A percentile compares a stretch with the other conserved stretches of the same genome.
Conservation (phyloP, 2,329 filamentous ascomycete genomes). For the Sporothrix protearum region DNA sequence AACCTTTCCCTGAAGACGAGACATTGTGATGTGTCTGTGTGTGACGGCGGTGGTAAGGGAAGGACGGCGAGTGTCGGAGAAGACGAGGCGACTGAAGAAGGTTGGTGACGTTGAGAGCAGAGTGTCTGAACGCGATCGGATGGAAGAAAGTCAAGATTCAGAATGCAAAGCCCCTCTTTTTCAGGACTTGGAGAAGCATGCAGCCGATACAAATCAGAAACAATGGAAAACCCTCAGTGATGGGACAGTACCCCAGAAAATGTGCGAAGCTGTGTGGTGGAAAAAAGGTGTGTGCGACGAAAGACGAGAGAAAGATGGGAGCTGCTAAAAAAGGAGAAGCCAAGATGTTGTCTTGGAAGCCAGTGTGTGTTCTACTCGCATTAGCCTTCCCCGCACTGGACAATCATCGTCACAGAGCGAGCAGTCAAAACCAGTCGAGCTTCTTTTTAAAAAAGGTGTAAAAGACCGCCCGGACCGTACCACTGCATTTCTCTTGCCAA, state of each 20-base stretch:
- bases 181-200: neutral
- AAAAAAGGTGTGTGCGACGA: neutral
- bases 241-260: neutral
- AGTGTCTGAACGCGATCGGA: neutral
- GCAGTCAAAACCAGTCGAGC: neutral
- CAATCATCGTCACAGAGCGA: neutral
- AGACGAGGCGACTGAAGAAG: neutral
- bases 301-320: neutral
- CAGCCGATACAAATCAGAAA: neutral
- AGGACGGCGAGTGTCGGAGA: neutral
- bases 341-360: neutral
- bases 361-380: neutral
- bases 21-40: slow-evolving; percentile 19
- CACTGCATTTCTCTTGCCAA: neutral
- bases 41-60: neutral
- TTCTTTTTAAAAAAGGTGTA: neutral
- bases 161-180: neutral
- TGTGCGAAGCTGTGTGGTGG: neutral
- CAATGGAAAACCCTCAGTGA: neutral
- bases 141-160: neutral
- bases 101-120: neutral
- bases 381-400: slow-evolving; percentile 6
- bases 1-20: slow-evolving; percentile 50
- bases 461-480: neutral
- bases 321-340: neutral